These are phyloP conservation scores for Echinosophora koreensis DNA, from an alignment of 306 rosid genomes.

Conservation along the genomic window DNA sequence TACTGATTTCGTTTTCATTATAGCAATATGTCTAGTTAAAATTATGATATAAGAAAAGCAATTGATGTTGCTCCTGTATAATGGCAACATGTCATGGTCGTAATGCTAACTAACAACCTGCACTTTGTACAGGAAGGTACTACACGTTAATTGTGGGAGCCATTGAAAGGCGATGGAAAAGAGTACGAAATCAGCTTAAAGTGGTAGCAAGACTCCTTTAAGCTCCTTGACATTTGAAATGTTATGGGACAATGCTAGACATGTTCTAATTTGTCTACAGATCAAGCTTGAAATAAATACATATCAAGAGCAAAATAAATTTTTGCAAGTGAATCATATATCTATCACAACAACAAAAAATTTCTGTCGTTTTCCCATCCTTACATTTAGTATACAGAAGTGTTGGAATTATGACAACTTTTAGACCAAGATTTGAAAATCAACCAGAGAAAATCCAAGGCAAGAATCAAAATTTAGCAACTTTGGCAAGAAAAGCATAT, in stretches of 20 bases:
- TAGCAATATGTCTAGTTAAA: neutral
- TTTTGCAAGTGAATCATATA: slow-evolving; percentile 23
- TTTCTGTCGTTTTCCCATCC: neutral
- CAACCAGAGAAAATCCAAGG: too few species aligned
- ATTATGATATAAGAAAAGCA: neutral
- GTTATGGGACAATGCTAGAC: neutral
- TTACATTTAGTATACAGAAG: neutral
- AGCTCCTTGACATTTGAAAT: slow-evolving; percentile 74
- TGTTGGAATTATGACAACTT: too few species aligned
- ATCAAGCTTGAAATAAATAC: slow-evolving; percentile 30
- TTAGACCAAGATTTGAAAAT: too few species aligned
- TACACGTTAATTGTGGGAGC: slow-evolving; percentile 89
- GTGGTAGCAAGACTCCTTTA: slow-evolving; percentile 94
- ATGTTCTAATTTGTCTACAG: slow-evolving; percentile 2
- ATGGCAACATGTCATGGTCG: slow-evolving; percentile 1
- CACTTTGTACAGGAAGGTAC: slow-evolving; percentile 70
- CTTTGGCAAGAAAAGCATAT: too few species aligned
- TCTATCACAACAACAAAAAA: neutral
- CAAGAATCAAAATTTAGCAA: too few species aligned
- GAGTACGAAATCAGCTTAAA: slow-evolving; percentile 75
- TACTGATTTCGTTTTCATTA: too few species aligned
- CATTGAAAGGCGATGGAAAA: slow-evolving; percentile 90
- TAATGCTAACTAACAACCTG: slow-evolving; percentile 14
- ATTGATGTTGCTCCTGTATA: neutral
- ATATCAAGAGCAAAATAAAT: slow-evolving; percentile 6